Evolutionary conservation across 768 basidiomycete species (phyloP).

Genomic region (Rhodotorula paludigena): DNA sequence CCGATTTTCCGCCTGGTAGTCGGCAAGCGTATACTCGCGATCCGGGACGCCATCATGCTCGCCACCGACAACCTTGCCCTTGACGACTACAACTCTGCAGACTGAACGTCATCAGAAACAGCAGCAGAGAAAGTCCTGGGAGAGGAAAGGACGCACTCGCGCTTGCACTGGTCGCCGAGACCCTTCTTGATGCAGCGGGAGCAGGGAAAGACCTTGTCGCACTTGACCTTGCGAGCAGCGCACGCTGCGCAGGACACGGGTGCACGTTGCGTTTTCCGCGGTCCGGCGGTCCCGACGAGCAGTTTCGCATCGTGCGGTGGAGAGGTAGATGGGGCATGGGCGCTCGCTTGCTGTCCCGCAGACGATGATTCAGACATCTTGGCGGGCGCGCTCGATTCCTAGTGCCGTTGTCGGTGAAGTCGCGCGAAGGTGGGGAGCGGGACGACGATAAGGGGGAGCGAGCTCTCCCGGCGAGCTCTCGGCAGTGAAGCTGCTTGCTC

Average conservation of each 20-base stretch:
- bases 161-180: neutral
- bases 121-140: too few relatives aligned
- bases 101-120: neutral
- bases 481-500: too few relatives aligned
- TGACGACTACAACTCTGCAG: neutral
- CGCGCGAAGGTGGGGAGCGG: too few relatives aligned
- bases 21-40: neutral
- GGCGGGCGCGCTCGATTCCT: too few relatives aligned
- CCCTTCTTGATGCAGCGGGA: neutral
- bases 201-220: slow-evolving; percentile 7
- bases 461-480: too few relatives aligned
- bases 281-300: too few relatives aligned
- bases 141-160: neutral
- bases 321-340: too few relatives aligned
- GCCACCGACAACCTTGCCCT: neutral
- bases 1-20: neutral
- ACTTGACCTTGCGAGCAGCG: neutral
- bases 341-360: too few relatives aligned
- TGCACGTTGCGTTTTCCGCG: neutral
- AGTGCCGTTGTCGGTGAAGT: too few relatives aligned
- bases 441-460: too few relatives aligned
- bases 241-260: neutral
- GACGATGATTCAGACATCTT: too few relatives aligned
- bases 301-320: too few relatives aligned
- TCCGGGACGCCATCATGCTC: neutral